Percentiles rank a stretch among this genome's conserved stretches.
Conservation (phyloP, 2,329 filamentous ascomycete species). For the Colletotrichum tropicale region DNA sequence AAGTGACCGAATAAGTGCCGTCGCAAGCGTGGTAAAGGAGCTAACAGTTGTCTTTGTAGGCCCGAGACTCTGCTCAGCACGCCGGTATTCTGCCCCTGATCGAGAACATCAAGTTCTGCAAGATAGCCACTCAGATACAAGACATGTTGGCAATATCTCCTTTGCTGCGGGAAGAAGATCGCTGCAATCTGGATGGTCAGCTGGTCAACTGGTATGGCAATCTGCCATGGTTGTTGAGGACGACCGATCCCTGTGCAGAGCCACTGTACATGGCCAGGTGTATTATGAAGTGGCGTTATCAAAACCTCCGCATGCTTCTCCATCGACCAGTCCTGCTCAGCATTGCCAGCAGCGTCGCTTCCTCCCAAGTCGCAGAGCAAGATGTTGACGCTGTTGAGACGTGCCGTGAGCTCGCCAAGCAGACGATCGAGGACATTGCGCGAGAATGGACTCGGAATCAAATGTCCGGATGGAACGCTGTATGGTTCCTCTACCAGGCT, state of each 20-base stretch:
- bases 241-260: conserved; percentile 71
- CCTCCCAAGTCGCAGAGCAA: conserved; percentile 57
- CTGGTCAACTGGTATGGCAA: conserved; percentile 75
- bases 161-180: conserved; percentile 69
- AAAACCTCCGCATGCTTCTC: conserved; percentile 77
- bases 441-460: conserved; percentile 74
- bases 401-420: conserved; percentile 71
- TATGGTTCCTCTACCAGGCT: conserved; percentile 83
- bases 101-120: conserved; percentile 80
- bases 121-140: conserved; percentile 79
- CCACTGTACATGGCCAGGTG: conserved; percentile 72
- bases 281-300: conserved; percentile 84
- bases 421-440: conserved; percentile 75
- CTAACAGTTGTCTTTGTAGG: conserved; percentile 15
- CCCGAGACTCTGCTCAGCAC: conserved; percentile 59
- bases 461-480: conserved; percentile 81
- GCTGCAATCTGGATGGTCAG: conserved; percentile 69
- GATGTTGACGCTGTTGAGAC: conserved; percentile 72
- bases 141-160: conserved; percentile 75
- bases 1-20: neutral
- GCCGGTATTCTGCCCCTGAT: conserved; percentile 73
- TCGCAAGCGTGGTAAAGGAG: neutral
- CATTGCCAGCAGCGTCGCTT: conserved; percentile 57
- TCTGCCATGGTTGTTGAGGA: conserved; percentile 69
- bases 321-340: conserved; percentile 76